Conservation (phyloP, 805 yeast genomes). For the Priceomyces fermenticarens region DNA sequence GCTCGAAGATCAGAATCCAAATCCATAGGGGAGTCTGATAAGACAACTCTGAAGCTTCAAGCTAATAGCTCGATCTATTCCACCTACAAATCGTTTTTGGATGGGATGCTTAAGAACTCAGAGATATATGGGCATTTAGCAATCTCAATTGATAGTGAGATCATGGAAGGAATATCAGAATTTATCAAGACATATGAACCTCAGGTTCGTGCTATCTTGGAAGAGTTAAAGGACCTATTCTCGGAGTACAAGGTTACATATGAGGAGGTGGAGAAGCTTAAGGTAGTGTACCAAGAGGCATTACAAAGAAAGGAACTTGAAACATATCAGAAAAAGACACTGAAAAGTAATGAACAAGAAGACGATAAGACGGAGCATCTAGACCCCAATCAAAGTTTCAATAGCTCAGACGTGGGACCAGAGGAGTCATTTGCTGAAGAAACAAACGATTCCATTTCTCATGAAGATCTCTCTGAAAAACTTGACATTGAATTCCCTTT, state of each 20-base stretch:
- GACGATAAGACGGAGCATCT: neutral
- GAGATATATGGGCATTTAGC: constrained; percentile 23
- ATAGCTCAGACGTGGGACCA: constrained; percentile 1
- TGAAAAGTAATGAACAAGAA: constrained; percentile 1
- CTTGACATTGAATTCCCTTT: constrained; percentile 28
- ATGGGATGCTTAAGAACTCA: constrained; percentile 22
- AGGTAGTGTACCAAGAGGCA: constrained; percentile 27
- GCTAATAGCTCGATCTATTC: neutral
- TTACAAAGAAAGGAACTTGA: constrained; percentile 30
- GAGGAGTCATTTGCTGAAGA: constrained; percentile 1
- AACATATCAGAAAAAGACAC: constrained; percentile 1
- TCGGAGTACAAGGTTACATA: constrained; percentile 23
- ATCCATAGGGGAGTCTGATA: constrained; percentile 3
- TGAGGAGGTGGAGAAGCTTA: constrained; percentile 25
- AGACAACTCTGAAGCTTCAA: neutral
- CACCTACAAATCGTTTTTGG: constrained; percentile 13
- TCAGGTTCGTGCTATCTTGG: constrained; percentile 19
- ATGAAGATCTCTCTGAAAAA: constrained; percentile 2
- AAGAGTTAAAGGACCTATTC: constrained; percentile 19
- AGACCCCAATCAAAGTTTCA: neutral
- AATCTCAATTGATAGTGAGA: constrained; percentile 29
- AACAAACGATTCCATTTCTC: neutral
- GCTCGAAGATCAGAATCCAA: neutral
- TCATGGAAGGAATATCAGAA: constrained; percentile 30
- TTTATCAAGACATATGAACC: constrained; percentile 39